Base-by-base conservation (phyloP, 805 yeast species). In the Zygosaccharomyces pseudorouxii region DNA sequence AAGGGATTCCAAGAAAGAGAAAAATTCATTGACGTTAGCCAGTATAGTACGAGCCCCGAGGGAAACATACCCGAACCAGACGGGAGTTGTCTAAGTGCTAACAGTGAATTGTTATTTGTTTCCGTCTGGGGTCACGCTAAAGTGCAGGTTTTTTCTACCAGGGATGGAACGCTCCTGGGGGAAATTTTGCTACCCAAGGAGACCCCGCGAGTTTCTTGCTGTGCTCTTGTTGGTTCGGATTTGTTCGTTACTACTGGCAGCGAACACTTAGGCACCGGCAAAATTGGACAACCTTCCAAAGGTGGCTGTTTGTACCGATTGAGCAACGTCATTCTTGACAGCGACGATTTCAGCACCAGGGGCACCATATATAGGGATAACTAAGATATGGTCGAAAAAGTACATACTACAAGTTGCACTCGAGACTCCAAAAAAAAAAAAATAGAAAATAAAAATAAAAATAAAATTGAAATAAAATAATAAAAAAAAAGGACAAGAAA, bases 161-260 rank as follows among this genome's bases (percentile, higher is more conserved):
- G 51, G 6, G 48, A 64, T 0, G 89, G 89, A 2, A 61, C 73
- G 42, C 60, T 84, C 12, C 63, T 79, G 19, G 76, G 77, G 54
- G 75, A 74, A 43, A 76, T 73, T 57, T 43, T 64, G 5, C 61
- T 89, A 46, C 96, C 95, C 1, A 71, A 72, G 0, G 75, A 81
- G 4, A 62, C 70, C 18, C 72, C 83, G 51, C 65, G 84, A 45
- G 76, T 87, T 3, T 86, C 95, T 54, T 82, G 83, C 36, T 75
- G 83, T 2, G 74, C 85, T 50, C 84, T 85, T n/a, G 95, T 89
- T 5, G 65, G 79, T 16, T 77, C 80, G 58, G 83, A 80, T 44
- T 54, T 89, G 47, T 83, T 77, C 57, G 78, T 88, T 31, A 85
- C 95, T 3, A 75, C 83, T 16, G 44, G 44, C 27, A 41, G 96